Evolutionary conservation across 2,329 filamentous ascomycete genomes (phyloP), one percentile per base, ranked within the genome.

Genomic region (Sclerotinia glacialis): DNA sequence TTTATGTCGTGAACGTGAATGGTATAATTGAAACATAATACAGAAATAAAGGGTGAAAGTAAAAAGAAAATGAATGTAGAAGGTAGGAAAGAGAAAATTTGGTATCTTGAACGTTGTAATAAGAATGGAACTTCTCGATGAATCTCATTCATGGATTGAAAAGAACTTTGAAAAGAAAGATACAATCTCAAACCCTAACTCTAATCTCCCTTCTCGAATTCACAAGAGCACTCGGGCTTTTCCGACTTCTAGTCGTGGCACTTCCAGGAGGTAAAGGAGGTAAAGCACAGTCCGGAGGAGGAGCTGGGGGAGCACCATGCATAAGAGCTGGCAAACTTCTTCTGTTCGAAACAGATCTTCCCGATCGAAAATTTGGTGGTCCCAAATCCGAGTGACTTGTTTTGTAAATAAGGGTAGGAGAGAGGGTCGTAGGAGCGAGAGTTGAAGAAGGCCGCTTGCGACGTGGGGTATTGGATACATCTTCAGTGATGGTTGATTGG

Each of bases 281-380:
- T 23, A 77, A 62, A 3, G 74, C 74, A 67, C 71, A 75, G 53
- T 72, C 64, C 53, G 75, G 75, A 28, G 75, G 75, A 2, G 75
- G 75, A 4, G 73, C 72, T 47, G 73, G 74, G 5, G 75, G 75
- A 12, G 74, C 74, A 12, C 74, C 74, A 54, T 71, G 71, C 9
- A 72, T 67, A 1, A 77, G 68, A 11, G 63, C 60, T 18, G 72
- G 72, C 64, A 75, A 61, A 62, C 74, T 76, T 37, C 69, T 69
- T 44, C 72, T 69, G 26, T 69, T 72, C 4, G 40, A 54, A 12
- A 74, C 68, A 47, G 21, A 58, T 67, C 1, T 69, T 42, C n/a
- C 65, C 42, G 28, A 68, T 67, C 2, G 70, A 52, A 12, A 34
- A 34, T 8, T 69, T 31, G 26, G 46, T 28, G 55, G 47, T 23